Percentiles rank a stretch among this genome's conserved stretches.
phyloP scores from a whole-genome alignment of 2,329 filamentous ascomycete genomes.

The Huntiella decipiens region DNA sequence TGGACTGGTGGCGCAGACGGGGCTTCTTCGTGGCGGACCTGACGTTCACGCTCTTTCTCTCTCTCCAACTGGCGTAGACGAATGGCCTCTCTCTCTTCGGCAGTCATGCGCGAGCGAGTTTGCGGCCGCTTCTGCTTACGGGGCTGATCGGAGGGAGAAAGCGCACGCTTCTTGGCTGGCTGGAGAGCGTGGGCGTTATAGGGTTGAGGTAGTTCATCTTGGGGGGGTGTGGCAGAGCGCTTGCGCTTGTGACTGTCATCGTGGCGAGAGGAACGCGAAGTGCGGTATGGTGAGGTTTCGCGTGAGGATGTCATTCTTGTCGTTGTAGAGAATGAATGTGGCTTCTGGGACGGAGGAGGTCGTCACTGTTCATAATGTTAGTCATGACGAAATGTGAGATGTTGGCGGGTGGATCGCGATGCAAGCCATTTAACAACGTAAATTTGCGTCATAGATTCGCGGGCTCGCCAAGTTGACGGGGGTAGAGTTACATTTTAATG shows the following conservation, averaged over 20 bases:
- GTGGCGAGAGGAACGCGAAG: no score
- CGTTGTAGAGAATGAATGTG: no score
- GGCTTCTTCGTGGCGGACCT: conserved; percentile 20
- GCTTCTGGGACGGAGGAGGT: no score
- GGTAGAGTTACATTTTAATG: no score
- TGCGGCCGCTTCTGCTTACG: conserved; percentile 53
- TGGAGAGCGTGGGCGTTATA: conserved; percentile 41
- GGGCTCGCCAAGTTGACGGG: no score
- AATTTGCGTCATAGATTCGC: no score
- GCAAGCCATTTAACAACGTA: no score
- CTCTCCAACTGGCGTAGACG: conserved; percentile 42
- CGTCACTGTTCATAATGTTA: no score
- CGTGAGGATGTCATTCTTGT: no score
- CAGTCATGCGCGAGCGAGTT: conserved; percentile 45
- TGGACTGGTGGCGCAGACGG: conserved; percentile 31
- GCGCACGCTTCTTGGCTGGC: conserved; percentile 37
- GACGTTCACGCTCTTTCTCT: conserved; percentile 20
- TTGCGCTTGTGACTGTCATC: conserved; percentile 17
- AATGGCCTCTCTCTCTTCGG: conserved; percentile 47
- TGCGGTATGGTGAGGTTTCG: no score
- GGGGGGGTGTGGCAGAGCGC: conserved; percentile 19
- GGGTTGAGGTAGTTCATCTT: conserved; percentile 34
- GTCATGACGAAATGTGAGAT: background rate
- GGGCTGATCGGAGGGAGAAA: conserved; percentile 35
- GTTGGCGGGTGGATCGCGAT: background rate